Evolutionary conservation across 2,329 filamentous ascomycete genomes (phyloP).

Genomic region (Ascochyta pisi): DNA sequence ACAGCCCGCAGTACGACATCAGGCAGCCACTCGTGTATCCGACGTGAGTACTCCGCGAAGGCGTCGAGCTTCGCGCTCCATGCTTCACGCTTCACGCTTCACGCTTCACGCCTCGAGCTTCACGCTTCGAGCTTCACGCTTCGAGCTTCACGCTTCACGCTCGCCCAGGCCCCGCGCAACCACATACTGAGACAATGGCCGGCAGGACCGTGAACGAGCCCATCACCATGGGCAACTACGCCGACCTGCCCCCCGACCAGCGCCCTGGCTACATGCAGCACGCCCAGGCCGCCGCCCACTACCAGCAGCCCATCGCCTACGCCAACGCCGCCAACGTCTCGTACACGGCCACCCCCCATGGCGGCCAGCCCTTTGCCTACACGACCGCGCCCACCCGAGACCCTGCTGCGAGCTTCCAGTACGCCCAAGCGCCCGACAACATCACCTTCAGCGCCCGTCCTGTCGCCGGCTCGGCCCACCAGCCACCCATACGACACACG

Average conservation of each 20-base stretch:
- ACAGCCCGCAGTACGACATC: conserved; percentile 46
- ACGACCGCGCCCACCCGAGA: conserved; percentile 33
- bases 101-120: background rate
- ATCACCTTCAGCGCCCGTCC: conserved; percentile 54
- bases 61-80: background rate
- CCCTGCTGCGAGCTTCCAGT: conserved; percentile 43
- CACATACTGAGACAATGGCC: conserved; percentile 41
- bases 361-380: conserved; percentile 35
- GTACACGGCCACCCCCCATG: conserved; percentile 36
- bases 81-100: no score
- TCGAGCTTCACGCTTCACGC: background rate
- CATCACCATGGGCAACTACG: conserved; percentile 54
- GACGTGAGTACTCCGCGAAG: conserved; percentile 37
- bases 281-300: conserved; percentile 25
- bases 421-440: conserved; percentile 50
- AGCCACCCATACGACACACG: conserved; percentile 28
- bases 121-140: background rate
- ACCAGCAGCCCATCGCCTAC: conserved; percentile 29
- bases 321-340: conserved; percentile 34
- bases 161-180: background rate
- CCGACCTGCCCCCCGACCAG: conserved; percentile 54
- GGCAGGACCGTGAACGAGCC: conserved; percentile 30
- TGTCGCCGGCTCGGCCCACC: conserved; percentile 27
- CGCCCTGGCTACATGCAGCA: conserved; percentile 49
- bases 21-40: conserved; percentile 49